Evolutionary conservation across 345 rosid genomes (phyloP).

Genomic region (Brassica juncea): DNA sequence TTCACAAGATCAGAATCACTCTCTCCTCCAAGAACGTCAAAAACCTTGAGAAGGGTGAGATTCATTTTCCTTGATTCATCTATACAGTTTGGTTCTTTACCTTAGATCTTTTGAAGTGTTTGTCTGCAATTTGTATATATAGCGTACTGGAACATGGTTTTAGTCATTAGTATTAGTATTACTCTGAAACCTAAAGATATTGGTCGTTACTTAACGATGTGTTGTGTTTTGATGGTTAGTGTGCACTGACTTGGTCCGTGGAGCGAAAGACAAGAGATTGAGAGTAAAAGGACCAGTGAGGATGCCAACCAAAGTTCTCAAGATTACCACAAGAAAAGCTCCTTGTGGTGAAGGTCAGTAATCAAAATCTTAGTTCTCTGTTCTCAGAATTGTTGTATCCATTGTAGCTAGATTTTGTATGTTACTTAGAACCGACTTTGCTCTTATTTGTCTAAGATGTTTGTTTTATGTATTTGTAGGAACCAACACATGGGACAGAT

Average conservation of each 20-base stretch:
- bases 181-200: neutral
- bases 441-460: neutral
- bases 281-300: constrained; percentile 64
- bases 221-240: constrained; percentile 24
- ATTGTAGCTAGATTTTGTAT: neutral
- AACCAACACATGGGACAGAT: constrained; percentile 74
- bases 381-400: neutral
- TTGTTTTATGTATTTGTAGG: constrained; percentile 38
- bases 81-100: neutral
- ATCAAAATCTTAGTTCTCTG: neutral
- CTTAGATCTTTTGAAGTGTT: neutral
- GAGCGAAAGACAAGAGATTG: constrained; percentile 59
- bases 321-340: constrained; percentile 54
- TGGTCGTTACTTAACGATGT: neutral
- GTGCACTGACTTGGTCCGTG: constrained; percentile 59
- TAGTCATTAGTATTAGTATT: neutral
- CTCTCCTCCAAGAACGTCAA: constrained; percentile 73
- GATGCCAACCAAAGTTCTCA: constrained; percentile 60
- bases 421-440: neutral
- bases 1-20: constrained; percentile 76
- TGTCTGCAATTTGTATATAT: neutral
- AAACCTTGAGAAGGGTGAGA: constrained; percentile 68
- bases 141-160: neutral
- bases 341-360: constrained; percentile 65
- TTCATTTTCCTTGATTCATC: neutral